phyloP scores from a whole-genome alignment of 2,329 filamentous ascomycete species.

The Fusarium nurragi region DNA sequence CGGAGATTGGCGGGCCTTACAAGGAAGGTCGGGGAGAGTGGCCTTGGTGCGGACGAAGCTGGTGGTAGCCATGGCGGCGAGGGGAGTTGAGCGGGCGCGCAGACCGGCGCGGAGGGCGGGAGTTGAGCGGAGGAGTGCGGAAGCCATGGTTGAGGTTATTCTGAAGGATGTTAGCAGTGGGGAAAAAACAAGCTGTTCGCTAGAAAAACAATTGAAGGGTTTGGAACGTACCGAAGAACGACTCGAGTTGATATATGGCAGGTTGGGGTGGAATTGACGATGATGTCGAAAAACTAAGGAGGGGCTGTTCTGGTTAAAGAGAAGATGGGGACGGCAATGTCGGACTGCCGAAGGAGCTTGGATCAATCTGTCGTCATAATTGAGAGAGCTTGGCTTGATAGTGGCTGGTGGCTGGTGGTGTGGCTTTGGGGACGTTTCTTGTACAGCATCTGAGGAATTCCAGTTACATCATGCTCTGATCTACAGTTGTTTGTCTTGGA shows the following conservation, averaged over 20 bases:
- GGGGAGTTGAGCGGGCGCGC: conserved; percentile 70
- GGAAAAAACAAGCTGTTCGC: neutral
- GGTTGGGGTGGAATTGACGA: conserved; percentile 19
- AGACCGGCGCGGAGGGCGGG: conserved; percentile 75
- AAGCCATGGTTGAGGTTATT: conserved; percentile 69
- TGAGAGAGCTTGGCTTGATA: conserved; percentile 26
- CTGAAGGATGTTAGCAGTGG: conserved; percentile 1
- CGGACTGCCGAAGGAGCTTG: conserved; percentile 44
- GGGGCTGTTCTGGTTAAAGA: conserved; percentile 26
- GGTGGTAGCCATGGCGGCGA: conserved; percentile 73
- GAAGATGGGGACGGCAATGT: conserved; percentile 31
- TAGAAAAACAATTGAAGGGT: neutral
- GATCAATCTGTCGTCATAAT: conserved; percentile 46
- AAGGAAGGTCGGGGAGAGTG: conserved; percentile 87
- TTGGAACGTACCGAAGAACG: neutral
- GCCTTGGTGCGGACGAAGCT: conserved; percentile 88
- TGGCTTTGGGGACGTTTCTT: neutral
- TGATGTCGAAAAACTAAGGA: conserved; percentile 45
- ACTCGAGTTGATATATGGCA: neutral
- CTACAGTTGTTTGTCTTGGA: neutral
- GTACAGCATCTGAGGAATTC: neutral
- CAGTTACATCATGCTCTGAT: neutral
- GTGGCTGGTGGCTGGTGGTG: conserved; percentile 22
- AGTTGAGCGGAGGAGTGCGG: conserved; percentile 76
- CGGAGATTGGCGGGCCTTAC: conserved; percentile 44